Evolutionary conservation across 177 flowering plant species (phyloP).

Genomic region (Vitis hybrid): DNA sequence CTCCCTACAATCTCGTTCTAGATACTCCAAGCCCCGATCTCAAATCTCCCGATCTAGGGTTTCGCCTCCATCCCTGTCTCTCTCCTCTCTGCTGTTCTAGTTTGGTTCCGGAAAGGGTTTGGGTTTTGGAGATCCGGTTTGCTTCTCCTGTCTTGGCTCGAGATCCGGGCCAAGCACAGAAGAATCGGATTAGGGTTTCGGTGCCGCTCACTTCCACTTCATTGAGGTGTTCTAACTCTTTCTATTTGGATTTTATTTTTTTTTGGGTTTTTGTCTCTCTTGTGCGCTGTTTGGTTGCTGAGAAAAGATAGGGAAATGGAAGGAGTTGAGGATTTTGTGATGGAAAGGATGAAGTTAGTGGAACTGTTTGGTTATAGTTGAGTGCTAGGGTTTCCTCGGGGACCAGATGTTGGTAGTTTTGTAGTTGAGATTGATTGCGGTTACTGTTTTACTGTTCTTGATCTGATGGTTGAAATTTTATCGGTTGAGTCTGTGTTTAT

Average conservation of each 20-base stretch:
- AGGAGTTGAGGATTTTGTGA: background rate
- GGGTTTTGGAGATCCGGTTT: constrained; percentile 28
- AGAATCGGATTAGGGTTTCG: constrained; percentile 19
- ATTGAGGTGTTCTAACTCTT: background rate
- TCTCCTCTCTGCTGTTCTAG: background rate
- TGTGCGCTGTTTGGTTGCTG: constrained; percentile 5
- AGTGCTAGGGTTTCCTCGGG: background rate
- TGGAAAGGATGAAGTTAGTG: background rate
- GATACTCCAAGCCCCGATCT: too few relatives aligned
- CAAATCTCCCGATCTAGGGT: too few relatives aligned
- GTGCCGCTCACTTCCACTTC: constrained; percentile 1
- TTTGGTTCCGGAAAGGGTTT: constrained; percentile 5
- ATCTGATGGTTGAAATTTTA: too few relatives aligned
- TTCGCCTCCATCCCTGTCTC: background rate
- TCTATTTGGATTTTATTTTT: background rate
- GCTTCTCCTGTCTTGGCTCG: constrained; percentile 61
- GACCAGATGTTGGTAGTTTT: background rate
- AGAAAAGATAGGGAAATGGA: constrained; percentile 2
- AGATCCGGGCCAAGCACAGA: constrained; percentile 75
- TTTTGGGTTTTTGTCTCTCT: background rate
- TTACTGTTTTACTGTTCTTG: too few relatives aligned
- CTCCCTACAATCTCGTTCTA: too few relatives aligned
- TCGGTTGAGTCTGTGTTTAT: too few relatives aligned
- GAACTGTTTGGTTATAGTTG: background rate
- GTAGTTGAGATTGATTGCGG: too few relatives aligned